Base-by-base conservation (phyloP, 2,329 filamentous ascomycete species). In the Fusarium praegraminearum region DNA sequence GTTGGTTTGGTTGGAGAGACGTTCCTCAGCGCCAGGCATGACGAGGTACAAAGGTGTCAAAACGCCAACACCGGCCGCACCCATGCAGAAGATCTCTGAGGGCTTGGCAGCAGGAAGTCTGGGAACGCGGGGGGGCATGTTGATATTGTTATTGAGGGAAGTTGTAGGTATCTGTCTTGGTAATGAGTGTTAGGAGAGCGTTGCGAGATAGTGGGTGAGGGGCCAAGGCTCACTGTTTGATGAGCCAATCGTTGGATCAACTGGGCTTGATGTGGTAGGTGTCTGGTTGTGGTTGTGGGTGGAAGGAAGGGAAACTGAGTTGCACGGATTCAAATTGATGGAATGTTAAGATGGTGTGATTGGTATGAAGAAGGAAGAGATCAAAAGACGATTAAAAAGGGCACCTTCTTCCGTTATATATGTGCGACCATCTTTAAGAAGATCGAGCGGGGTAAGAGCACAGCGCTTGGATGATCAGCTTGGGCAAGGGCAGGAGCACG, bases 21-120 rank as follows among this genome's bases (percentile, higher is more conserved):
- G 82, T 76, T 88, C 85, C 69, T 87, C 83, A 62, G 85, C 85
- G 36, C 86, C 85, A 28, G 86, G 87, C 60, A 87, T 80, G 73
- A 87, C 80, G 73, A 88, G 81, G 79, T 87, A 88, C 73, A 89
- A 82, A 30, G 87, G 87, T 2, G 86, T 83, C 57, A 89, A 82
- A 70, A 82, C 84, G 47, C 79, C 82, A 62, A 87, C 80, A 63
- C 86, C 85, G 26, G 86, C 86, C 40, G 84, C 80, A 59, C 84
- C 84, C 76, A 87, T 86, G 77, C 81, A 83, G 72, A 86, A 76
- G 63, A 85, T 78, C 78, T 89, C 87, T 45, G 82, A 79, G 64
- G 78, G 73, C 70, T 79, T 78, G 73, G 85, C 82, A 60, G 79
- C 79, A 69, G 86, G 86, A 59, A 89, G 82, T 75, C 82, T 83